Conservation (phyloP, 2,329 filamentous ascomycete genomes). For the Reticulascus tulasneorum region DNA sequence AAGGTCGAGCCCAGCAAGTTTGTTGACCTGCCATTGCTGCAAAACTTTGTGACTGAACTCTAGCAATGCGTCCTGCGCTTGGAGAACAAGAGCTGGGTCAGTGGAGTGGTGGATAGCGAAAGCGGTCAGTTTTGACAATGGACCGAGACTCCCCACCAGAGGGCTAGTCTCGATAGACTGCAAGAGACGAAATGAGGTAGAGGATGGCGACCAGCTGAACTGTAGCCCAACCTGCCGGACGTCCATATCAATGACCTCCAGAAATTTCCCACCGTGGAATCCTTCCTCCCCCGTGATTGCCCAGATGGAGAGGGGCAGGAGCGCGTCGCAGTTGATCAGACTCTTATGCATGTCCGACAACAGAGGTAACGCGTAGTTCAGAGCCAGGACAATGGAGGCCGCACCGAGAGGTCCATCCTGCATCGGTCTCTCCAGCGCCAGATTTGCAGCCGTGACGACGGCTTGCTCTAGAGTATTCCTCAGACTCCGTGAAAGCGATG, state of each 20-base stretch:
- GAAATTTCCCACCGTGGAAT: slow-evolving; percentile 71
- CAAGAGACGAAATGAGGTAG: slow-evolving; percentile 57
- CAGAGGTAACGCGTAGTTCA: slow-evolving; percentile 74
- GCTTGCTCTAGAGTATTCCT: slow-evolving; percentile 67
- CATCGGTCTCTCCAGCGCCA: slow-evolving; percentile 57
- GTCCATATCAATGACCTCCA: slow-evolving; percentile 66
- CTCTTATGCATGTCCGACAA: slow-evolving; percentile 57
- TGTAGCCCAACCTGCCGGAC: slow-evolving; percentile 50
- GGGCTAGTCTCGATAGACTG: slow-evolving; percentile 57
- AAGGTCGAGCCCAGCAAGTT: slow-evolving; percentile 68
- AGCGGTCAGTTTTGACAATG: slow-evolving; percentile 60
- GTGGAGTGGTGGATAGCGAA: slow-evolving; percentile 57
- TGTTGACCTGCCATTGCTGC: slow-evolving; percentile 70
- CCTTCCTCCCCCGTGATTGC: slow-evolving; percentile 69
- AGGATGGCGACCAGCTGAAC: slow-evolving; percentile 61
- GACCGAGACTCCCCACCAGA: slow-evolving; percentile 63
- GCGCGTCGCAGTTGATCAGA: slow-evolving; percentile 60
- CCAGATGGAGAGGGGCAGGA: slow-evolving; percentile 67
- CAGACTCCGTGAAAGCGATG: slow-evolving; percentile 60
- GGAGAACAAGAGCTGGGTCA: slow-evolving; percentile 41
- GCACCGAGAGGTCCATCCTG: slow-evolving; percentile 38
- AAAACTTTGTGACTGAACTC: slow-evolving; percentile 63
- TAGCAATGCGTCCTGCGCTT: slow-evolving; percentile 57
- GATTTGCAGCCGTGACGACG: slow-evolving; percentile 69
- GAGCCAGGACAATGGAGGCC: slow-evolving; percentile 60